Evolutionary conservation across 768 basidiomycete genomes (phyloP).

Genomic region (Cantharellus anzutake): DNA sequence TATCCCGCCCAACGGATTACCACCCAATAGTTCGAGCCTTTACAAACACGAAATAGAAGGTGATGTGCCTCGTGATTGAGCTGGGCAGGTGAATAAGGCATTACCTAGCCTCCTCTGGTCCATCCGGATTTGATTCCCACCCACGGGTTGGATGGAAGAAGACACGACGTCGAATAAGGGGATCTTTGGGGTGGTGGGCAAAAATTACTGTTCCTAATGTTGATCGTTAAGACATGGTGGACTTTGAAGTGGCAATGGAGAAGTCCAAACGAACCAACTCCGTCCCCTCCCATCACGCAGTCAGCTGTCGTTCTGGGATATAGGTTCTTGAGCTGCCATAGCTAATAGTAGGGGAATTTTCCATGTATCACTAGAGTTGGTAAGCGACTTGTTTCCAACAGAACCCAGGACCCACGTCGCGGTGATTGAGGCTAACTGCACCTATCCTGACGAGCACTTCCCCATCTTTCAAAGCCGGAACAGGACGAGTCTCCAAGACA

Average conservation of each 20-base stretch:
- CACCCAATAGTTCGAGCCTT: constrained; percentile 53
- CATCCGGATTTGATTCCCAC: constrained; percentile 46
- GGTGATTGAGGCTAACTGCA: constrained; percentile 60
- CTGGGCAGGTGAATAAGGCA: not conserved
- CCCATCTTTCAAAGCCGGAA: constrained; percentile 33
- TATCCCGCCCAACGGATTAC: constrained; percentile 43
- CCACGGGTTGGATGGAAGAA: constrained; percentile 61
- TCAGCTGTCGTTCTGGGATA: constrained; percentile 47
- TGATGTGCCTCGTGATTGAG: constrained; percentile 6
- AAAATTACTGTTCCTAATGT: constrained; percentile 43
- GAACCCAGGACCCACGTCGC: constrained; percentile 27
- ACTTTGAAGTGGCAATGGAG: not conserved
- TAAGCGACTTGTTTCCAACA: not conserved
- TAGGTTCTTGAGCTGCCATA: constrained; percentile 52
- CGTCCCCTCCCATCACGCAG: constrained; percentile 45
- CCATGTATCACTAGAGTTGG: not conserved
- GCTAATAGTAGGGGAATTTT: constrained; percentile 19
- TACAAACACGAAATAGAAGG: constrained; percentile 5
- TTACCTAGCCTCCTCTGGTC: constrained; percentile 42
- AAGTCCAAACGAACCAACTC: constrained; percentile 33
- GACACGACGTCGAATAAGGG: constrained; percentile 41
- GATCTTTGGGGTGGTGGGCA: constrained; percentile 31
- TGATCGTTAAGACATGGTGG: not conserved
- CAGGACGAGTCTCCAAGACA: constrained; percentile 27
- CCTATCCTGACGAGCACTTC: constrained; percentile 48